These are phyloP conservation scores for Ceriops decandra DNA, from an alignment of 345 rosid species.

Conservation along the genomic window DNA sequence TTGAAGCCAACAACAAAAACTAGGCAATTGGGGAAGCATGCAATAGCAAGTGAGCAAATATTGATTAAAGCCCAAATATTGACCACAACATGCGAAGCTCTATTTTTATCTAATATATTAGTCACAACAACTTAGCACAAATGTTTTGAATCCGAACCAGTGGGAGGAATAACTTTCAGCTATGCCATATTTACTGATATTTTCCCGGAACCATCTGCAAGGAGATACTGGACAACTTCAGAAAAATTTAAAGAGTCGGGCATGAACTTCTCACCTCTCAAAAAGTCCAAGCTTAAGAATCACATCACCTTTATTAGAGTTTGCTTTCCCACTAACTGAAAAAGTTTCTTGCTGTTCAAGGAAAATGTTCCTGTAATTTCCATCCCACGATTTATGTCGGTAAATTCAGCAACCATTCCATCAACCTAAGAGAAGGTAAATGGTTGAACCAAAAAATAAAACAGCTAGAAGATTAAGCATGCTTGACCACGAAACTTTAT, in stretches of 20 bases:
- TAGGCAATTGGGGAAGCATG: background rate
- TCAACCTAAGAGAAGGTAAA: slow-evolving; percentile 59
- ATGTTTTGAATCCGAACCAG: too few relatives aligned
- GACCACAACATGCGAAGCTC: too few relatives aligned
- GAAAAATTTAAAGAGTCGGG: too few relatives aligned
- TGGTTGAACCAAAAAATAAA: background rate
- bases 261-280: slow-evolving; percentile 56
- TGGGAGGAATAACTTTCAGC: too few relatives aligned
- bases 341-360: slow-evolving; percentile 88
- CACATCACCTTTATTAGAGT: slow-evolving; percentile 89
- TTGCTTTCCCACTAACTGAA: slow-evolving; percentile 93
- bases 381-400: slow-evolving; percentile 95
- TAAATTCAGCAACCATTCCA: slow-evolving; percentile 95
- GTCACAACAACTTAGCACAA: too few relatives aligned
- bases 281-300: slow-evolving; percentile 94
- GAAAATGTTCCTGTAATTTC: slow-evolving; percentile 92
- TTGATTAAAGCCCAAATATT: background rate
- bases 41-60: background rate
- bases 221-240: background rate
- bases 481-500: background rate
- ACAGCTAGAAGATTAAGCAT: background rate
- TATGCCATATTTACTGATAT: too few relatives aligned
- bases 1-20: slow-evolving; percentile 9
- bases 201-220: too few relatives aligned
- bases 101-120: too few relatives aligned